A percentile compares a stretch with the other conserved stretches of the same genome.
phyloP scores from a whole-genome alignment of 139 green algal species.

The Chlamydomonas incerta region DNA sequence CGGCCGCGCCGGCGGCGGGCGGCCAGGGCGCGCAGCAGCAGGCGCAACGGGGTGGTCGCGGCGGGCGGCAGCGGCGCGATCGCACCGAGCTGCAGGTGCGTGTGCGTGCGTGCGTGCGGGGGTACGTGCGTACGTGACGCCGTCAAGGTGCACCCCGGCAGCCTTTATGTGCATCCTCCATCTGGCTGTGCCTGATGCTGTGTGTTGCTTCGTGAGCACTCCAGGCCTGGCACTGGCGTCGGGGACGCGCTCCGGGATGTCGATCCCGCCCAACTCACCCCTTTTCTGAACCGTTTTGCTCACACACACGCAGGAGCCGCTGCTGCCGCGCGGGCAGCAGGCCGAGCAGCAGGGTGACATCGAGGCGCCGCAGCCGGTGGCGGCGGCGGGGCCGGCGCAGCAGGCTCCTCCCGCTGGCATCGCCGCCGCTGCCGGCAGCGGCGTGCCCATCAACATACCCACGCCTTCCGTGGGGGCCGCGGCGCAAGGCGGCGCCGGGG shows the following conservation, averaged over 20 bases:
- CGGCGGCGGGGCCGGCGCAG: not conserved
- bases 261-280: too few species aligned
- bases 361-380: not conserved
- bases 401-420: not conserved
- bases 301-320: not conserved
- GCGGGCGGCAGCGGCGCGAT: not conserved
- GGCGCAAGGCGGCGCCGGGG: not conserved
- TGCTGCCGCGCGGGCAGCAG: not conserved
- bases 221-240: too few species aligned
- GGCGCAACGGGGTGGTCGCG: not conserved
- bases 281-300: not conserved
- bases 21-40: too few species aligned
- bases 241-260: too few species aligned
- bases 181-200: too few species aligned
- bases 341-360: not conserved
- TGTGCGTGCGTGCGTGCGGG: too few species aligned
- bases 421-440: not conserved
- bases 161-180: too few species aligned
- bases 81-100: constrained; percentile 1
- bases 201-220: too few species aligned
- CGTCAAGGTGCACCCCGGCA: too few species aligned
- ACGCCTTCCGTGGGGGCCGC: not conserved
- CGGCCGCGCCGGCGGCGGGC: too few species aligned
- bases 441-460: not conserved
- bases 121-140: too few species aligned